Conservation (phyloP, 2,329 filamentous ascomycete species). For the Fusarium multiceps region DNA sequence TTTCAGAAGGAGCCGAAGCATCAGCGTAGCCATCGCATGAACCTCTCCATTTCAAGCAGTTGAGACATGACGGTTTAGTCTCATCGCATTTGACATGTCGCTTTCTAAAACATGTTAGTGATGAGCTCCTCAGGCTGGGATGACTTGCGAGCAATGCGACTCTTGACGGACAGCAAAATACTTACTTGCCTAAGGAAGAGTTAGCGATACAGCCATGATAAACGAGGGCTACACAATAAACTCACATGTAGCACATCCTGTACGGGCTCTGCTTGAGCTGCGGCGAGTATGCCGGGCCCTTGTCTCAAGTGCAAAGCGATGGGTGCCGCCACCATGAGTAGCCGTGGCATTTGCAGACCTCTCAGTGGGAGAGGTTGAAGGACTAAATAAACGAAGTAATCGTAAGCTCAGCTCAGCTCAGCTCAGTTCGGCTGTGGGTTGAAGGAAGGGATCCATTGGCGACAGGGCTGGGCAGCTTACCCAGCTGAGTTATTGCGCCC, state of each 20-base stretch:
- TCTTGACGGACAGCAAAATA: not conserved
- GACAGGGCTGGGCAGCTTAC: constrained; percentile 42
- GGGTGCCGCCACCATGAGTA: constrained; percentile 47
- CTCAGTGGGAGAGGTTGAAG: constrained; percentile 23
- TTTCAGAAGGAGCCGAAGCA: constrained; percentile 12
- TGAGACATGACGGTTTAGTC: constrained; percentile 55
- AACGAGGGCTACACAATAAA: constrained; percentile 3
- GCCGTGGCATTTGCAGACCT: constrained; percentile 31
- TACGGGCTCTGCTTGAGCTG: constrained; percentile 53
- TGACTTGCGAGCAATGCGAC: not conserved
- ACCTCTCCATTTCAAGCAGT: constrained; percentile 57
- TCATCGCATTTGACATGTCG: constrained; percentile 59
- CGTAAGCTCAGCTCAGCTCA: constrained; percentile 24
- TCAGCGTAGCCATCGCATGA: constrained; percentile 53
- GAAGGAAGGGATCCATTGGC: constrained; percentile 2
- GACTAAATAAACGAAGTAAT: constrained; percentile 15
- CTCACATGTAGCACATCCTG: constrained; percentile 54
- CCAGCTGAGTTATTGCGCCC: constrained; percentile 33
- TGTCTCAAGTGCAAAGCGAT: constrained; percentile 54
- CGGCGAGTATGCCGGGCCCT: constrained; percentile 53
- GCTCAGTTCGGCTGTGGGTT: not conserved
- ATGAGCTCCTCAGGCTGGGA: not conserved
- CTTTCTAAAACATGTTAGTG: constrained; percentile 47
- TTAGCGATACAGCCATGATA: constrained; percentile 12
- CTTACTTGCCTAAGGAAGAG: constrained; percentile 50